A percentile compares a stretch with the other conserved stretches of the same genome.
Evolutionary conservation across 257 asterid species (phyloP).

Genomic region (Schizonepeta tenuifolia): DNA sequence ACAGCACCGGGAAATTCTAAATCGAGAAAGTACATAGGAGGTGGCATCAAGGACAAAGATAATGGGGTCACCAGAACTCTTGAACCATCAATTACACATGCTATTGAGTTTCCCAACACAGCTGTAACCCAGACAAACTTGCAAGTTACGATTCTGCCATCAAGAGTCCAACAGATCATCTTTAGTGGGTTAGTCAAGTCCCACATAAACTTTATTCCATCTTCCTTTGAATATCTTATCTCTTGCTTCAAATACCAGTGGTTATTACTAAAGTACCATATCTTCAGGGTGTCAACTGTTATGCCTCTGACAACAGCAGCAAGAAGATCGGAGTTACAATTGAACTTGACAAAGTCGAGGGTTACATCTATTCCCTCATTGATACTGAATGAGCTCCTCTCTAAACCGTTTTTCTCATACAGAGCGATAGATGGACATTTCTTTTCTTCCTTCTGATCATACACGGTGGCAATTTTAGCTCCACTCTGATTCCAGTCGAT

Average conservation of each 20-base stretch:
- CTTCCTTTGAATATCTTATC: conserved; percentile 70
- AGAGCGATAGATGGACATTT: conserved; percentile 71
- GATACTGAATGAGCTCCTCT: conserved; percentile 83
- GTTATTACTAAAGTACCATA: conserved; percentile 87
- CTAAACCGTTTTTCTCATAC: conserved; percentile 88
- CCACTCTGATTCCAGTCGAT: conserved; percentile 90
- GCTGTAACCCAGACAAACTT: conserved; percentile 88
- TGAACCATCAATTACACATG: conserved; percentile 86
- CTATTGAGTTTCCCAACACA: conserved; percentile 72
- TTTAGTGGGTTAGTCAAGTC: conserved; percentile 72
- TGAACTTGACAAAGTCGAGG: conserved; percentile 79
- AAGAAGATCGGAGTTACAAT: conserved; percentile 87
- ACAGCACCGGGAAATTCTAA: conserved; percentile 72
- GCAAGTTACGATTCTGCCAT: conserved; percentile 61
- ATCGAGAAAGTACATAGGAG: conserved; percentile 78
- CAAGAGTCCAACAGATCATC: conserved; percentile 74
- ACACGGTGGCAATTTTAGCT: conserved; percentile 77
- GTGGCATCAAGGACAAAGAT: conserved; percentile 80
- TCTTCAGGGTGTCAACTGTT: conserved; percentile 67
- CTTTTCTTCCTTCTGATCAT: conserved; percentile 56
- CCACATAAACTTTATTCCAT: conserved; percentile 75
- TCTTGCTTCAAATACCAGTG: conserved; percentile 96
- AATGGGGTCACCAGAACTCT: conserved; percentile 77
- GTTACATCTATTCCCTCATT: conserved; percentile 54
- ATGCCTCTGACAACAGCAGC: conserved; percentile 77